These are phyloP conservation scores for Rhododendron griersonianum DNA, from an alignment of 148 eudicot genomes.

Conservation along the genomic window DNA sequence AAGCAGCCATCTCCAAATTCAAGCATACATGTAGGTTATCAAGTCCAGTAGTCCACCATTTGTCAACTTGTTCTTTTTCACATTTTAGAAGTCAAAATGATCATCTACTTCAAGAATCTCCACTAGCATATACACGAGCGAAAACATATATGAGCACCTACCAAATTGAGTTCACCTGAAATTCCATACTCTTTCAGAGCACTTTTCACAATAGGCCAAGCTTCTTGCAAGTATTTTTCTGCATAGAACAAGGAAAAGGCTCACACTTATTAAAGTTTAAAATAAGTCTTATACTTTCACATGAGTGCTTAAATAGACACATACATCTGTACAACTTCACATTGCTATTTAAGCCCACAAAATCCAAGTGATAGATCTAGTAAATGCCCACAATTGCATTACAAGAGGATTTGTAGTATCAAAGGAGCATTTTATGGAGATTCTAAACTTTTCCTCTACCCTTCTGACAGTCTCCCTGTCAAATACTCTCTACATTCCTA, in stretches of 20 bases:
- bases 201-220: slow-evolving; percentile 21
- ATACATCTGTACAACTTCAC: neutral
- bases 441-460: neutral
- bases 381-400: neutral
- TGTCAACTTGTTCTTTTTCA: neutral
- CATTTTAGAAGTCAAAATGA: neutral
- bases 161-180: slow-evolving; percentile 10
- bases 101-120: neutral
- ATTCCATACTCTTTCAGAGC: slow-evolving; percentile 18
- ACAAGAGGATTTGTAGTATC: neutral
- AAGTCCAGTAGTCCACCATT: neutral
- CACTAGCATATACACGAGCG: neutral
- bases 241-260: neutral
- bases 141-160: neutral
- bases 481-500: neutral
- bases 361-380: neutral
- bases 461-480: neutral
- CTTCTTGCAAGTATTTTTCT: slow-evolving; percentile 25
- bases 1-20: neutral
- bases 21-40: neutral
- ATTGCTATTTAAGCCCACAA: neutral
- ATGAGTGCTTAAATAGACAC: neutral
- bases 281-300: neutral
- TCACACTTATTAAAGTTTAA: neutral
- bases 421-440: neutral